These are phyloP conservation scores for Arthrocladium fulminans DNA, from an alignment of 2,329 filamentous ascomycete genomes.

Conservation along the genomic window DNA sequence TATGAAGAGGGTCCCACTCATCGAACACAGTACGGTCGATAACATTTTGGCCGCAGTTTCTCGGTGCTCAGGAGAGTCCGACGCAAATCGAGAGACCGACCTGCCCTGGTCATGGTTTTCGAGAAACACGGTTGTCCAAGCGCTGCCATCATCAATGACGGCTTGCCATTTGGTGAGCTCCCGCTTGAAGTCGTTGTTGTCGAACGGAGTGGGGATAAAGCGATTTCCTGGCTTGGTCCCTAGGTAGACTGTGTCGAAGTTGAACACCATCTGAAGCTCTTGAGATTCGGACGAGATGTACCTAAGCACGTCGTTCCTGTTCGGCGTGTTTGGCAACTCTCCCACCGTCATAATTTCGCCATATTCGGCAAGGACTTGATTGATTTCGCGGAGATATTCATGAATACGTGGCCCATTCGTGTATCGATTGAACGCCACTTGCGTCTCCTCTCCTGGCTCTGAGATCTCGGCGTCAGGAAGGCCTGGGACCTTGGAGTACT, in stretches of 20 bases:
- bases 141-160: constrained; percentile 40
- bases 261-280: constrained; percentile 62
- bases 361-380: constrained; percentile 49
- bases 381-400: constrained; percentile 60
- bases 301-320: constrained; percentile 47
- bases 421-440: constrained; percentile 48
- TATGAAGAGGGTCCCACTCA: constrained; percentile 48
- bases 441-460: constrained; percentile 35
- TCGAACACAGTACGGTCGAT: constrained; percentile 37
- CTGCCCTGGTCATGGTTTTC: constrained; percentile 58
- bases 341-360: constrained; percentile 62
- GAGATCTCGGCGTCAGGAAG: constrained; percentile 50
- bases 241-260: constrained; percentile 56
- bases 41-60: constrained; percentile 45
- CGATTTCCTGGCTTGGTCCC: constrained; percentile 45
- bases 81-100: constrained; percentile 45
- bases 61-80: constrained; percentile 38
- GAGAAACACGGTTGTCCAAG: constrained; percentile 52
- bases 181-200: constrained; percentile 41
- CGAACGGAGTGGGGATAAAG: constrained; percentile 40
- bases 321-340: constrained; percentile 56
- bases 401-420: constrained; percentile 61
- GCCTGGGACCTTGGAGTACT: constrained; percentile 50
- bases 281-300: constrained; percentile 45
- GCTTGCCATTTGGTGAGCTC: constrained; percentile 44